Evolutionary conservation across 768 basidiomycete species (phyloP).

Genomic region (Amanita rimosa): DNA sequence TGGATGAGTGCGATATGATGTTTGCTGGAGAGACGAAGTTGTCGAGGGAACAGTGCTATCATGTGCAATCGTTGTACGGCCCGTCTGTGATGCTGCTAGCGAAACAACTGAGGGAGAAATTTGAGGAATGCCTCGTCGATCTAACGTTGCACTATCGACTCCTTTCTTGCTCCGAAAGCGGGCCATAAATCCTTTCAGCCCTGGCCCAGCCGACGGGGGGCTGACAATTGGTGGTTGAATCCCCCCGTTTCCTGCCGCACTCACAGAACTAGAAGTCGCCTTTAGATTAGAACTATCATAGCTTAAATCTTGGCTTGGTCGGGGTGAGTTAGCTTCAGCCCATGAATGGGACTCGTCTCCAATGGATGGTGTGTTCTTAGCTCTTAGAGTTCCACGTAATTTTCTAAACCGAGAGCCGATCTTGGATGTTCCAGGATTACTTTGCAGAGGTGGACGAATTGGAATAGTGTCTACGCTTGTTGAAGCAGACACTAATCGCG

Average conservation of each 20-base stretch:
- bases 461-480: constrained; percentile 61
- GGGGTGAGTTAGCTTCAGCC: constrained; percentile 14
- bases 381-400: constrained; percentile 56
- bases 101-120: constrained; percentile 10
- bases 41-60: constrained; percentile 18
- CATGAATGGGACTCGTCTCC: not conserved
- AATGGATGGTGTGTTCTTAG: constrained; percentile 23
- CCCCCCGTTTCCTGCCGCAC: constrained; percentile 40
- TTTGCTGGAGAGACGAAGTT: constrained; percentile 15
- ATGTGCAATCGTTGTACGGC: constrained; percentile 4
- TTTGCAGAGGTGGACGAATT: constrained; percentile 37
- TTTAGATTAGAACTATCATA: constrained; percentile 31
- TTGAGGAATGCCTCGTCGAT: constrained; percentile 10
- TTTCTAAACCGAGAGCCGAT: constrained; percentile 67
- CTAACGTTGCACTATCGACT: constrained; percentile 11
- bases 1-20: constrained; percentile 15
- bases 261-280: constrained; percentile 18
- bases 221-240: constrained; percentile 45
- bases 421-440: constrained; percentile 39
- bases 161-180: constrained; percentile 52
- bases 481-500: constrained; percentile 54
- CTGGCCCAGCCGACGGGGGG: constrained; percentile 64
- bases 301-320: constrained; percentile 24
- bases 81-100: constrained; percentile 9
- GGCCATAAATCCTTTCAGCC: constrained; percentile 73